These are phyloP conservation scores for Diatrype stigma DNA, from an alignment of 2,329 filamentous ascomycete genomes.

Conservation along the genomic window DNA sequence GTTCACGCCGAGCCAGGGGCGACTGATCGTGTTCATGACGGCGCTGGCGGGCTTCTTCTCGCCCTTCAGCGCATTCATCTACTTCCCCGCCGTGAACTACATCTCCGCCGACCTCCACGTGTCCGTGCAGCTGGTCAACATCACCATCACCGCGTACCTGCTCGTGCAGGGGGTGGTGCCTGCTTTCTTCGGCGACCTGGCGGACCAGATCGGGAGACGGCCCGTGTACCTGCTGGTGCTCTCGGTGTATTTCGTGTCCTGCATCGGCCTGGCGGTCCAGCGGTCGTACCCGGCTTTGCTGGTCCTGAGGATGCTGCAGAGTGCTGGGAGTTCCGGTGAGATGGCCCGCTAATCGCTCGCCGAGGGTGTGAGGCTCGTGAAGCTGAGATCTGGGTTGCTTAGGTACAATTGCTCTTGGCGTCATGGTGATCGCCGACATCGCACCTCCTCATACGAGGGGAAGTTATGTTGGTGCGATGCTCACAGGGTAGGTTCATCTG, in stretches of 20 bases:
- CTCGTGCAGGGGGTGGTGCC: conserved; percentile 3
- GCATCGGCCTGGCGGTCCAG: conserved; percentile 9
- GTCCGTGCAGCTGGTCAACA: conserved; percentile 7
- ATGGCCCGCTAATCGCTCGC: background rate
- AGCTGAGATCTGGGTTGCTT: background rate
- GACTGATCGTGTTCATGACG: background rate
- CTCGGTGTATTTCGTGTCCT: conserved; percentile 7
- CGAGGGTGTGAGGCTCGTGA: too few relatives aligned
- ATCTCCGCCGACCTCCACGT: conserved; percentile 4
- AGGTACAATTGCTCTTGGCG: conserved; percentile 6
- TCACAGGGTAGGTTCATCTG: background rate
- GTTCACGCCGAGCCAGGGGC: too few relatives aligned
- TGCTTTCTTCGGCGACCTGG: conserved; percentile 4
- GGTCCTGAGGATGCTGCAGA: conserved; percentile 10
- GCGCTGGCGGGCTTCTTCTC: conserved; percentile 3
- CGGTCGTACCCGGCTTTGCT: conserved; percentile 5
- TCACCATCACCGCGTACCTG: conserved; percentile 12
- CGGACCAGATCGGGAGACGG: conserved; percentile 6
- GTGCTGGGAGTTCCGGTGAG: conserved; percentile 10
- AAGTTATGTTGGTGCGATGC: conserved; percentile 6
- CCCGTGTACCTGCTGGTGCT: conserved; percentile 4
- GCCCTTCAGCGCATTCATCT: conserved; percentile 6
- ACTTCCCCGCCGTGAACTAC: conserved; percentile 8
- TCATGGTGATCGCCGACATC: conserved; percentile 5
- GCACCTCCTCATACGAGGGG: conserved; percentile 5